Evolutionary conservation across 2,329 filamentous ascomycete species (phyloP).

Genomic region (Phyllosticta citribraziliensis): DNA sequence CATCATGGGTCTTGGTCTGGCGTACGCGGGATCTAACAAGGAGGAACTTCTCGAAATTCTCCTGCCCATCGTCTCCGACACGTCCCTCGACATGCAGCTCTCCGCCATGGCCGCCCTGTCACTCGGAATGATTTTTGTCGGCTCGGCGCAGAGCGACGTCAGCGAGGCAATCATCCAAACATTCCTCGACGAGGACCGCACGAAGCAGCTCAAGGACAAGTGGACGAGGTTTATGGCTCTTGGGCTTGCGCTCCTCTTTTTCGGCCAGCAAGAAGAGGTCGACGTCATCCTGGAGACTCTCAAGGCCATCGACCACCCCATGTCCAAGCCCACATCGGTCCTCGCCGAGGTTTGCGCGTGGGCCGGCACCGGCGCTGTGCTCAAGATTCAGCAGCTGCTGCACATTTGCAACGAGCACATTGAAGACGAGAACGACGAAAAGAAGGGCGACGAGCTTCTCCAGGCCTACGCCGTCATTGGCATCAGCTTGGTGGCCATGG

Average conservation of each 20-base stretch:
- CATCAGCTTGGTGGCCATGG: constrained; percentile 91
- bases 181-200: constrained; percentile 84
- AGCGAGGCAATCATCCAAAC: constrained; percentile 88
- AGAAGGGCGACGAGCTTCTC: constrained; percentile 88
- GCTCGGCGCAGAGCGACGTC: constrained; percentile 82
- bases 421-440: constrained; percentile 78
- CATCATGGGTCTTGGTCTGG: constrained; percentile 91
- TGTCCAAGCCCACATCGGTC: constrained; percentile 91
- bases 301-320: constrained; percentile 93
- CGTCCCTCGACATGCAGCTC: constrained; percentile 81
- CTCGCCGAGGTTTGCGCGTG: constrained; percentile 95
- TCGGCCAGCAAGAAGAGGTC: constrained; percentile 96
- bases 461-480: constrained; percentile 95
- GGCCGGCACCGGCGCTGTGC: constrained; percentile 91
- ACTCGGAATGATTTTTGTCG: constrained; percentile 83
- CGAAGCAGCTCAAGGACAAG: constrained; percentile 88
- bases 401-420: constrained; percentile 98
- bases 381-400: constrained; percentile 94
- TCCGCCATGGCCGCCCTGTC: constrained; percentile 93
- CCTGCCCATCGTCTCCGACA: constrained; percentile 78
- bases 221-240: constrained; percentile 97
- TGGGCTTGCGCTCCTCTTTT: constrained; percentile 86
- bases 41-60: constrained; percentile 78
- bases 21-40: constrained; percentile 91
- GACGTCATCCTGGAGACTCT: constrained; percentile 94